Conservation (phyloP, 495 filamentous ascomycete genomes). For the Tuber microsphaerosporum region DNA sequence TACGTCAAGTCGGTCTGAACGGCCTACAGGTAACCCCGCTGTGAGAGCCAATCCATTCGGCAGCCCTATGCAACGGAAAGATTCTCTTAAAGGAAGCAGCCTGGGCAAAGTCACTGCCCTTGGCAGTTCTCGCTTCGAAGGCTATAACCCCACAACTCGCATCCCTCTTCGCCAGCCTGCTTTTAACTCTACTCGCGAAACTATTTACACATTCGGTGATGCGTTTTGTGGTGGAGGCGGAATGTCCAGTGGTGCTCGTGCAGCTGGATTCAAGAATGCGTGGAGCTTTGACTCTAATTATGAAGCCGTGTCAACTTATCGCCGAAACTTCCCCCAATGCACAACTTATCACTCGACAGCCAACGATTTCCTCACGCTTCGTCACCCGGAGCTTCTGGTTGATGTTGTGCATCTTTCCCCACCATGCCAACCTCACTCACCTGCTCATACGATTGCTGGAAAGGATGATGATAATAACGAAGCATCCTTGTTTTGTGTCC, state of each 20-base stretch:
- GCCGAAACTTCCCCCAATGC: conserved; percentile 52
- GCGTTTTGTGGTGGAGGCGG: conserved; percentile 41
- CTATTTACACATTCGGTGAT: conserved; percentile 40
- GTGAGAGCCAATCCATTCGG: background rate
- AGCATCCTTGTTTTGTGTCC: conserved; percentile 60
- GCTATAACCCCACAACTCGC: background rate
- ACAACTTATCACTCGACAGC: conserved; percentile 47
- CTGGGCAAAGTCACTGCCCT: background rate
- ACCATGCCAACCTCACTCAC: conserved; percentile 76
- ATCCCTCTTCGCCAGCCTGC: background rate
- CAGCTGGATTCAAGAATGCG: conserved; percentile 30
- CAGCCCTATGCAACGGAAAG: background rate
- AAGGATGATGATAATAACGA: conserved; percentile 67
- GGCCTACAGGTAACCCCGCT: background rate
- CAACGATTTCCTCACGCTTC: conserved; percentile 46
- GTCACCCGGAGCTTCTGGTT: conserved; percentile 44
- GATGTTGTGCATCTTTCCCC: conserved; percentile 77
- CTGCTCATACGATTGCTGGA: conserved; percentile 60
- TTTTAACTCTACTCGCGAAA: background rate
- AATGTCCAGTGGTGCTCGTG: conserved; percentile 35
- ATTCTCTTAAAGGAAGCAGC: background rate
- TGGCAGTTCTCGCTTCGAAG: background rate
- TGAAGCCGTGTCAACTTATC: conserved; percentile 33
- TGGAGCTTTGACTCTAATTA: conserved; percentile 39
- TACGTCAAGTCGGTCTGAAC: background rate